phyloP scores from a whole-genome alignment of 106 monocot genomes.

The Dioscorea dumetorum region DNA sequence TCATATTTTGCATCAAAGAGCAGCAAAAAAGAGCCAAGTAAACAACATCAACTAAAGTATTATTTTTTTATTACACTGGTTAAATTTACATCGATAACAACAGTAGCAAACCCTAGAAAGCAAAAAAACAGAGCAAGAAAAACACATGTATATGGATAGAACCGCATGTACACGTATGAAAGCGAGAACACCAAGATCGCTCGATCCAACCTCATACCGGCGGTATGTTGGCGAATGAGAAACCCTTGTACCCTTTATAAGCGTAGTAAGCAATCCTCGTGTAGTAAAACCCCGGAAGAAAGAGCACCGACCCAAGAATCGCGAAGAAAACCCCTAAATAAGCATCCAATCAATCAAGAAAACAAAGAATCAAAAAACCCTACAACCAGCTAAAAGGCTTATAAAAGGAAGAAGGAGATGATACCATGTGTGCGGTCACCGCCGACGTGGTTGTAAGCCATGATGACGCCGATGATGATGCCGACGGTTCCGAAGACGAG shows the following conservation, averaged over 20 bases:
- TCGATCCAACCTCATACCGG: slow-evolving; percentile 23
- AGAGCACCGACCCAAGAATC: slow-evolving; percentile 54
- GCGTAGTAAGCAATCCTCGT: slow-evolving; percentile 75
- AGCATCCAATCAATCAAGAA: neutral
- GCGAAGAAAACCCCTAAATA: slow-evolving; percentile 57
- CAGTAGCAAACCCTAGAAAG: too few relatives aligned
- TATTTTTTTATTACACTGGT: too few relatives aligned
- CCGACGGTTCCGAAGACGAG: slow-evolving; percentile 69
- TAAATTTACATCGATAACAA: too few relatives aligned
- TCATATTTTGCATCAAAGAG: too few relatives aligned
- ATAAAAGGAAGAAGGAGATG: neutral
- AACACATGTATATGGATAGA: too few relatives aligned
- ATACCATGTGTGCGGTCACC: slow-evolving; percentile 82
- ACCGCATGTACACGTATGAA: too few relatives aligned
- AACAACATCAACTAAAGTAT: too few relatives aligned
- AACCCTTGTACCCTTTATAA: slow-evolving; percentile 73
- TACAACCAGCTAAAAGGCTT: neutral
- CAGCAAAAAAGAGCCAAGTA: too few relatives aligned
- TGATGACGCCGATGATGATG: slow-evolving; percentile 53
- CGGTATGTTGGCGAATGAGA: slow-evolving; percentile 68
- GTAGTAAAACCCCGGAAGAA: slow-evolving; percentile 70
- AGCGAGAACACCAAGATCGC: too few relatives aligned
- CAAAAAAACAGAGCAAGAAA: too few relatives aligned
- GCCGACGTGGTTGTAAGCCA: slow-evolving; percentile 72
- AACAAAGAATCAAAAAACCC: neutral